These are phyloP conservation scores for Penicillium sp. DNA, from an alignment of 2,329 filamentous ascomycete genomes.

Conservation along the genomic window DNA sequence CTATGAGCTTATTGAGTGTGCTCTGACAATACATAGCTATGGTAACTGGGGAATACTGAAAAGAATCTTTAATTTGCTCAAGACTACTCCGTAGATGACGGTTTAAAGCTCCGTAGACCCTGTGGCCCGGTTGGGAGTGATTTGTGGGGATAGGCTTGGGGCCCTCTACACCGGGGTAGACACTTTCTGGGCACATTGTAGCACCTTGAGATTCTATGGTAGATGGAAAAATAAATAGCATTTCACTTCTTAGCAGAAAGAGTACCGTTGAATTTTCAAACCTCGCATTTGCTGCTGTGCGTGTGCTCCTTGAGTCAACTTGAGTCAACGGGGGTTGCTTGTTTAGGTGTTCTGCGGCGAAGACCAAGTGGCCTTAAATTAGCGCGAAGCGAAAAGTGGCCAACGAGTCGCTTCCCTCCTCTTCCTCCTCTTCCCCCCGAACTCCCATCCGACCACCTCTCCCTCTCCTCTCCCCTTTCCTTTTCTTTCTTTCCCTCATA, in stretches of 20 bases:
- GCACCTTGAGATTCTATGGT: neutral
- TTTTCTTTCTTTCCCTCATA: slow-evolving; percentile 27
- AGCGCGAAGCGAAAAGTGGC: slow-evolving; percentile 42
- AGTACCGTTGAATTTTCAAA: neutral
- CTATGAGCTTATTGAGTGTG: neutral
- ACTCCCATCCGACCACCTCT: slow-evolving; percentile 21
- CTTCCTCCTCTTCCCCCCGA: slow-evolving; percentile 26
- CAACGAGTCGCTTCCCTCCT: slow-evolving; percentile 34
- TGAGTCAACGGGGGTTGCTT: slow-evolving; percentile 3
- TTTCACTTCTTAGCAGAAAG: neutral
- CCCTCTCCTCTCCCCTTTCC: slow-evolving; percentile 24
- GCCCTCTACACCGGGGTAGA: slow-evolving; percentile 14
- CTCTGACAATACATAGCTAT: neutral
- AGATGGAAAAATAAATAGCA: neutral
- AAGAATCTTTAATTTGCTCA: neutral
- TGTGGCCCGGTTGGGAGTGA: neutral
- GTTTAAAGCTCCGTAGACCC: slow-evolving; percentile 7
- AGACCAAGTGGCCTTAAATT: slow-evolving; percentile 44
- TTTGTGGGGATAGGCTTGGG: slow-evolving; percentile 24
- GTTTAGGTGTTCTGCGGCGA: slow-evolving; percentile 23
- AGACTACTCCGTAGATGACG: no score
- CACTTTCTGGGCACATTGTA: neutral
- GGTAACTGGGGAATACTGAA: neutral
- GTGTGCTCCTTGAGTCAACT: slow-evolving; percentile 13
- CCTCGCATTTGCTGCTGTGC: neutral